Evolutionary conservation across 441 rosid species (phyloP).

Genomic region (Dalechampia spathulata): DNA sequence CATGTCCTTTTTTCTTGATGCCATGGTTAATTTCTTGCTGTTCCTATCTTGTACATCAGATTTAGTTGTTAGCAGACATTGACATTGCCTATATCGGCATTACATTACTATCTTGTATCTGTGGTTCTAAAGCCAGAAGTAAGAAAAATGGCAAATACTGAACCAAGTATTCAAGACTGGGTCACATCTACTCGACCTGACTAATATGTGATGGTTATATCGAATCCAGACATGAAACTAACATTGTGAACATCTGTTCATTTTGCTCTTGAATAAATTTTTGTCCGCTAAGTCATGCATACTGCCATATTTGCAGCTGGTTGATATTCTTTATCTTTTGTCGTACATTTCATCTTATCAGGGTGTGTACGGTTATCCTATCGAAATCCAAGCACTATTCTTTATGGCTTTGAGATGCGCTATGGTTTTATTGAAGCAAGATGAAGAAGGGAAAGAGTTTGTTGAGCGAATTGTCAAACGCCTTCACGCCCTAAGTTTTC

Average conservation of each 20-base stretch:
- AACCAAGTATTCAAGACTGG: neutral
- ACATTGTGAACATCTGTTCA: neutral
- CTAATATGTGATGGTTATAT: neutral
- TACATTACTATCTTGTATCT: neutral
- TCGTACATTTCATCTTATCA: conserved; percentile 15
- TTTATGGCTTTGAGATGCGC: conserved; percentile 92
- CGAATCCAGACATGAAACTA: neutral
- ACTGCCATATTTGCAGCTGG: neutral
- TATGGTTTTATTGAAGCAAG: conserved; percentile 65
- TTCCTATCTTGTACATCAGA: neutral
- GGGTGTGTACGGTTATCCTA: conserved; percentile 97
- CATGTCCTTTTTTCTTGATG: no score
- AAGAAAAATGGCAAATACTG: neutral
- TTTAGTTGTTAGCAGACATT: neutral
- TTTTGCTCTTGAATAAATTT: neutral
- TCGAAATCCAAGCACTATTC: conserved; percentile 88
- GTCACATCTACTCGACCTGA: neutral
- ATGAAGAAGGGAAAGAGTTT: conserved; percentile 76
- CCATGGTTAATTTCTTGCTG: neutral
- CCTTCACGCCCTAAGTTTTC: conserved; percentile 86
- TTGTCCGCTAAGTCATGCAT: neutral
- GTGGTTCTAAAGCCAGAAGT: neutral
- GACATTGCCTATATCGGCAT: neutral
- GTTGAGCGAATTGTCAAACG: conserved; percentile 72
- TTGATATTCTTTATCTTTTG: neutral